Evolutionary conservation across 2,329 filamentous ascomycete species (phyloP).

Genomic region (Tolypocladium inflatum): DNA sequence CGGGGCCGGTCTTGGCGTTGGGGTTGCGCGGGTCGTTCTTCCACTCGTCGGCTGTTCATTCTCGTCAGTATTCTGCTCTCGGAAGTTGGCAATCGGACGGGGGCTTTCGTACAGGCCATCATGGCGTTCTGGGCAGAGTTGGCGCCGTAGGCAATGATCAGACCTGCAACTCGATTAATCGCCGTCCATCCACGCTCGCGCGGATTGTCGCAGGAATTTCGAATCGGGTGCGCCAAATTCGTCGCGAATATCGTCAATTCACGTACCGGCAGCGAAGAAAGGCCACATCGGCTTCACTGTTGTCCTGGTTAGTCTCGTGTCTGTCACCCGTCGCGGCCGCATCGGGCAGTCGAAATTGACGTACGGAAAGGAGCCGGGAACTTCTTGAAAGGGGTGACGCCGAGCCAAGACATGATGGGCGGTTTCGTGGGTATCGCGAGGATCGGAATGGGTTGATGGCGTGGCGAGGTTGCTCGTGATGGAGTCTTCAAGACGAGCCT

Average conservation of each 20-base stretch:
- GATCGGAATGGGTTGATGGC: slow-evolving; percentile 24
- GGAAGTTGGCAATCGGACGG: neutral
- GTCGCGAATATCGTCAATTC: slow-evolving; percentile 8
- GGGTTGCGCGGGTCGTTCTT: slow-evolving; percentile 96
- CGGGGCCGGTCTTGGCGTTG: slow-evolving; percentile 35
- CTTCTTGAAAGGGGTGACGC: slow-evolving; percentile 60
- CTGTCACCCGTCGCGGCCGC: slow-evolving; percentile 6
- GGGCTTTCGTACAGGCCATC: slow-evolving; percentile 55
- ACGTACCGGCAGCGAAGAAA: slow-evolving; percentile 91
- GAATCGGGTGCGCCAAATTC: neutral
- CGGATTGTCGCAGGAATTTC: neutral
- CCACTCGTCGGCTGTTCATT: slow-evolving; percentile 69
- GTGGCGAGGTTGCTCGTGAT: slow-evolving; percentile 17
- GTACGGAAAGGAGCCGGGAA: slow-evolving; percentile 70
- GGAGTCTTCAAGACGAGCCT: slow-evolving; percentile 28
- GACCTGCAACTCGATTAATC: slow-evolving; percentile 41
- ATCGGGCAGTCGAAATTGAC: slow-evolving; percentile 32
- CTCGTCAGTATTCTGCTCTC: slow-evolving; percentile 12
- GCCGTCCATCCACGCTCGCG: neutral
- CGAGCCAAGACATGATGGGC: slow-evolving; percentile 66
- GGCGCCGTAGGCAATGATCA: slow-evolving; percentile 83
- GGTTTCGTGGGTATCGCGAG: slow-evolving; percentile 25
- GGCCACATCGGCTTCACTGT: slow-evolving; percentile 84
- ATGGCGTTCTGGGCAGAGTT: slow-evolving; percentile 73
- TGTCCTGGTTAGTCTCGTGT: slow-evolving; percentile 17